A percentile compares a stretch with the other conserved stretches of the same genome.
Conservation (phyloP, 768 basidiomycete species). For the Leccinum subtestaceum region DNA sequence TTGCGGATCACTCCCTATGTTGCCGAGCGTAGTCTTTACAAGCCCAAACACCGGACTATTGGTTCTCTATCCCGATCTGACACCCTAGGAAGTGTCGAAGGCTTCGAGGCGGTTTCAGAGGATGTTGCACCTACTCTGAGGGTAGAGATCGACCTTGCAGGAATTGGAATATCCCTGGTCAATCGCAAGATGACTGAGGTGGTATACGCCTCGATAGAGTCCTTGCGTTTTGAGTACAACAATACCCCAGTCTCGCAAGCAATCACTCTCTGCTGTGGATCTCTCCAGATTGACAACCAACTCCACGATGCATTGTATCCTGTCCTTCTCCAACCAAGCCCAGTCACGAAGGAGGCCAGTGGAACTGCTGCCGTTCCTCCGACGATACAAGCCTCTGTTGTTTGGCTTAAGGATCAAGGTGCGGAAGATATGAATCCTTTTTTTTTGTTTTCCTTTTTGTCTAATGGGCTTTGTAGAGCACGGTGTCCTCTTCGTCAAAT, state of each 20-base stretch:
- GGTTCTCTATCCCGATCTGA: conserved; percentile 57
- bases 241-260: conserved; percentile 78
- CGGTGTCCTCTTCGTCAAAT: conserved; percentile 97
- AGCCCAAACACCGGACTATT: conserved; percentile 57
- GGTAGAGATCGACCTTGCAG: conserved; percentile 75
- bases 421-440: background rate
- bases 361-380: conserved; percentile 76
- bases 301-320: conserved; percentile 95
- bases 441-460: background rate
- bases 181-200: conserved; percentile 88
- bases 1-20: conserved; percentile 86
- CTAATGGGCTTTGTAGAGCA: conserved; percentile 58
- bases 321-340: conserved; percentile 91
- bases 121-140: conserved; percentile 65
- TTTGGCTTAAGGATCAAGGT: conserved; percentile 95
- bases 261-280: conserved; percentile 77
- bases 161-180: conserved; percentile 89
- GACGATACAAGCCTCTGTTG: conserved; percentile 82
- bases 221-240: conserved; percentile 80
- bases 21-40: conserved; percentile 83
- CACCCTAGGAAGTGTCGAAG: conserved; percentile 64
- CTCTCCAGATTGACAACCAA: conserved; percentile 94
- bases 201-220: conserved; percentile 77
- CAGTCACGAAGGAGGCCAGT: conserved; percentile 71
- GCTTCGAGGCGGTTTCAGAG: conserved; percentile 82